Evolutionary conservation across 106 monocot species (phyloP).

Genomic region (Acanthochlamys bracteata): DNA sequence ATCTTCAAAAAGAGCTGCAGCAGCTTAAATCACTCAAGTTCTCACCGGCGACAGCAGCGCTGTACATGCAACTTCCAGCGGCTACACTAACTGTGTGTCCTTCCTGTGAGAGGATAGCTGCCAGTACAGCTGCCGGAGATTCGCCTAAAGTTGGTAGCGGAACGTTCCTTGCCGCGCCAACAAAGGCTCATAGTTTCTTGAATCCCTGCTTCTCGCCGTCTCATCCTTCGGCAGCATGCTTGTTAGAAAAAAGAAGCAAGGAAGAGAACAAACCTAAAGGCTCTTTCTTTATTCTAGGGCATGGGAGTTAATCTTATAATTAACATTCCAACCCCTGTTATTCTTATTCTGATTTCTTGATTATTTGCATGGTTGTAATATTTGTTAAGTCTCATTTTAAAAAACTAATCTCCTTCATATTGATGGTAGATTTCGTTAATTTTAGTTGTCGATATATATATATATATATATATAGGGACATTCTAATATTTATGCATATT

Average conservation of each 20-base stretch:
- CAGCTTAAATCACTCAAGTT: conserved; percentile 43
- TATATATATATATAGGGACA: too few species aligned
- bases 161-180: conserved; percentile 11
- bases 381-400: too few species aligned
- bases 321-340: too few species aligned
- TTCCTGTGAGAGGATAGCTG: conserved; percentile 38
- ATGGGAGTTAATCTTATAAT: too few species aligned
- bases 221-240: conserved; percentile 43
- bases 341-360: too few species aligned
- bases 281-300: too few species aligned
- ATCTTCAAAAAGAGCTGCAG: conserved; percentile 45
- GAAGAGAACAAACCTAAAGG: too few species aligned
- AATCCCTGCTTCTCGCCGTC: conserved; percentile 32
- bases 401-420: too few species aligned
- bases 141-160: neutral
- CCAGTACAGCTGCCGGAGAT: neutral
- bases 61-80: conserved; percentile 47
- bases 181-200: conserved; percentile 10
- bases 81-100: conserved; percentile 45
- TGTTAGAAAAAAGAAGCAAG: neutral
- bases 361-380: too few species aligned
- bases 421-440: too few species aligned
- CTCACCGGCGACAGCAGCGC: neutral
- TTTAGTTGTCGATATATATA: too few species aligned
- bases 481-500: too few species aligned